Evolutionary conservation across 176 grass and related monocot genomes (phyloP).

Genomic region (Zea mays): Zm-B73-REFERENCE-NAM-5.0 NC_050101.1:138047501-138048000

Average conservation of each 20-base stretch:
- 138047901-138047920: conserved; percentile 40
- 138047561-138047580: too few species aligned
- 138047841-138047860: conserved; percentile 2
- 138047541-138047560: too few species aligned
- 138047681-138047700: too few species aligned
- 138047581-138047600: too few species aligned
- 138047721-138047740: not conserved
- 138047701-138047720: not conserved
- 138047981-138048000: conserved; percentile 97
- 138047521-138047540: too few species aligned
- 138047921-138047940: conserved; percentile 43
- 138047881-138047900: conserved; percentile 57
- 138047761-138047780: not conserved
- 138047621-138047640: too few species aligned
- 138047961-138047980: conserved; percentile 99
- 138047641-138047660: too few species aligned
- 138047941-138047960: conserved; percentile 55
- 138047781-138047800: not conserved
- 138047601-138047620: too few species aligned
- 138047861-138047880: conserved; percentile 30
- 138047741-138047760: not conserved
- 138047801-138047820: conserved; percentile 22
- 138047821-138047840: not conserved
- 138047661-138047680: too few species aligned
- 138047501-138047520: too few species aligned